Conservation (phyloP, 2,329 filamentous ascomycete species). For the Fusarium circinatum region DNA sequence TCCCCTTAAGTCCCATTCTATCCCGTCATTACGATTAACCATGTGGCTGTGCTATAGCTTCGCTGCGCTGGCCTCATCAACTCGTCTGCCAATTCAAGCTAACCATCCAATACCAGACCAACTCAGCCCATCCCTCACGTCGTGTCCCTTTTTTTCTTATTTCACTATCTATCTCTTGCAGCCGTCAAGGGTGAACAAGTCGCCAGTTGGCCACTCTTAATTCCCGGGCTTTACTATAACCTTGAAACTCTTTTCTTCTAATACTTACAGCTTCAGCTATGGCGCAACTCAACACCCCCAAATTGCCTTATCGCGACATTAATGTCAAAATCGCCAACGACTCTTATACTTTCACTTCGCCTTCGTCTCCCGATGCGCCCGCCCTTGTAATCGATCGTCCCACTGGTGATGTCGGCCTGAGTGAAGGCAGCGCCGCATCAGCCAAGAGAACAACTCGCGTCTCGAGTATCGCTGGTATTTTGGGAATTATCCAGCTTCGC, state of each 20-base stretch:
- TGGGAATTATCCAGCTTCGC: slow-evolving; percentile 92
- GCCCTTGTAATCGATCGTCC: slow-evolving; percentile 91
- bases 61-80: slow-evolving; percentile 46
- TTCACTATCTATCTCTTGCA: slow-evolving; percentile 20
- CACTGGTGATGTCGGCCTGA: slow-evolving; percentile 87
- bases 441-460: slow-evolving; percentile 78
- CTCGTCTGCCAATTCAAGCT: slow-evolving; percentile 29
- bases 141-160: slow-evolving; percentile 34
- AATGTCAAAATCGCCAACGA: slow-evolving; percentile 93
- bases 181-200: slow-evolving; percentile 36
- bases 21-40: slow-evolving; percentile 24
- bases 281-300: slow-evolving; percentile 51
- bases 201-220: slow-evolving; percentile 31
- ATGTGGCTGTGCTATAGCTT: slow-evolving; percentile 45
- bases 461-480: slow-evolving; percentile 92
- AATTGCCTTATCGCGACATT: slow-evolving; percentile 89
- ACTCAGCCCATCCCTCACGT: slow-evolving; percentile 36
- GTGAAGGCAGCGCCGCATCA: slow-evolving; percentile 79
- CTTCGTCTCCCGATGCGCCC: slow-evolving; percentile 88
- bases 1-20: slow-evolving; percentile 2
- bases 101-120: slow-evolving; percentile 24
- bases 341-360: slow-evolving; percentile 96
- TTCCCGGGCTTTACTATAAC: slow-evolving; percentile 18
- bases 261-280: slow-evolving; percentile 40
- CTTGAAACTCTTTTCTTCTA: slow-evolving; percentile 13